Conservation (phyloP, 2,329 filamentous ascomycete genomes). For the Beauveria brongniartii region DNA sequence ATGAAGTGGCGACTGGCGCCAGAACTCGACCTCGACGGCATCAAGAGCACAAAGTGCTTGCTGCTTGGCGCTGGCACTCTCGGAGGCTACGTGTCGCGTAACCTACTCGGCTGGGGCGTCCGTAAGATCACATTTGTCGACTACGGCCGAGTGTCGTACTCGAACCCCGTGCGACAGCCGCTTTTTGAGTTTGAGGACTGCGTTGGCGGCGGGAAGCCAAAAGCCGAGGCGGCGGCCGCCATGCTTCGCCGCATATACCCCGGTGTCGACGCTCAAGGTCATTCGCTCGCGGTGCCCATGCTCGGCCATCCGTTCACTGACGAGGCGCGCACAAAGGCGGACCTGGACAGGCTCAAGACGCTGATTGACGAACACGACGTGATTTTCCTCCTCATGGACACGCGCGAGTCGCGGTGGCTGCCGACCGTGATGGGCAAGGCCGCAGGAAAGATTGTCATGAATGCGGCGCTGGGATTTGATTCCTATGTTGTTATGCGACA, state of each 20-base stretch:
- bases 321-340: constrained; percentile 56
- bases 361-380: constrained; percentile 82
- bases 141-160: constrained; percentile 87
- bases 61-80: constrained; percentile 88
- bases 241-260: constrained; percentile 82
- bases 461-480: constrained; percentile 92
- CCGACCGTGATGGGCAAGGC: constrained; percentile 95
- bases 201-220: constrained; percentile 71
- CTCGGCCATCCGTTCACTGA: constrained; percentile 81
- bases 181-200: constrained; percentile 89
- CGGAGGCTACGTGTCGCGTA: constrained; percentile 87
- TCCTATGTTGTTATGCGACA: constrained; percentile 97
- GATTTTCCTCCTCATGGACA: constrained; percentile 96
- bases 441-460: constrained; percentile 89
- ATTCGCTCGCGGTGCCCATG: constrained; percentile 87
- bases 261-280: constrained; percentile 72
- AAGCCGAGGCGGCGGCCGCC: constrained; percentile 73
- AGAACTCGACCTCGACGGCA: constrained; percentile 73
- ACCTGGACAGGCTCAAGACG: constrained; percentile 66
- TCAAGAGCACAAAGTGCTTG: constrained; percentile 85
- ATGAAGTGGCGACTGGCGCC: constrained; percentile 99
- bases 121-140: constrained; percentile 93
- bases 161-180: constrained; percentile 91
- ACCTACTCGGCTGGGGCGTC: constrained; percentile 91
- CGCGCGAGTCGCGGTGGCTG: constrained; percentile 87